Percentiles rank a stretch among this genome's conserved stretches.
These are phyloP conservation scores for Thinopyrum elongatum DNA, from an alignment of 176 grass and related monocot genomes.

Conservation along the genomic window DNA sequence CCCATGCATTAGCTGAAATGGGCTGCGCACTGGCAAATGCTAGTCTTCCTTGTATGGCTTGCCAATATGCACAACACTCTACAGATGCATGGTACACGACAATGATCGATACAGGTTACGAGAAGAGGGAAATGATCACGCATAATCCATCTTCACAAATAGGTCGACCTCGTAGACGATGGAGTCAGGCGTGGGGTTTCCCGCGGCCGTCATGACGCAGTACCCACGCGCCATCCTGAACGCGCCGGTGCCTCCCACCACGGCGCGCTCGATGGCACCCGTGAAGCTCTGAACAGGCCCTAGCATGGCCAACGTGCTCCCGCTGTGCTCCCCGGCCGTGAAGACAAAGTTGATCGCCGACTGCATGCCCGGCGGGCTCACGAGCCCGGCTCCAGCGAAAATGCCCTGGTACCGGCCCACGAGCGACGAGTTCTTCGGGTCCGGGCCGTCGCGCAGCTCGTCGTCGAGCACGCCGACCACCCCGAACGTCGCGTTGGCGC, in stretches of 20 bases:
- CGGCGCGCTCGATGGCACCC: neutral
- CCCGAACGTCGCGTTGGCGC: conserved; percentile 7
- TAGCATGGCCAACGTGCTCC: conserved; percentile 11
- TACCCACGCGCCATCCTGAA: conserved; percentile 32
- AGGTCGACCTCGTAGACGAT: neutral
- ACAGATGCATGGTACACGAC: neutral
- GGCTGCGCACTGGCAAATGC: too few species aligned
- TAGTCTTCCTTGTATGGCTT: too few species aligned
- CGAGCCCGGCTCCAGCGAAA: neutral
- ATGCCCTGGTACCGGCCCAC: conserved; percentile 1
- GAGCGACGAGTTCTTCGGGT: neutral
- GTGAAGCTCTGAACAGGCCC: neutral
- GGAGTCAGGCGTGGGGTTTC: neutral
- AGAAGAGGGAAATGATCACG: neutral
- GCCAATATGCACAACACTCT: too few species aligned
- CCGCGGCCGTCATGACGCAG: neutral
- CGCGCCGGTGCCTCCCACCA: conserved; percentile 24
- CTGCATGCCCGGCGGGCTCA: neutral
- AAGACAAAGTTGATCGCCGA: conserved; percentile 12
- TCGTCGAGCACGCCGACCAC: neutral
- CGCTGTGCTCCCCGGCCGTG: conserved; percentile 15
- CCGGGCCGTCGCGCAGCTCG: conserved; percentile 3
- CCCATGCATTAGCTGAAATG: too few species aligned
- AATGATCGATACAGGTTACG: neutral
- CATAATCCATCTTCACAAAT: neutral